These are phyloP conservation scores for Cryptococcus maquisensis DNA, from an alignment of 1,284 basidiomycete genomes.

Conservation along the genomic window DNA sequence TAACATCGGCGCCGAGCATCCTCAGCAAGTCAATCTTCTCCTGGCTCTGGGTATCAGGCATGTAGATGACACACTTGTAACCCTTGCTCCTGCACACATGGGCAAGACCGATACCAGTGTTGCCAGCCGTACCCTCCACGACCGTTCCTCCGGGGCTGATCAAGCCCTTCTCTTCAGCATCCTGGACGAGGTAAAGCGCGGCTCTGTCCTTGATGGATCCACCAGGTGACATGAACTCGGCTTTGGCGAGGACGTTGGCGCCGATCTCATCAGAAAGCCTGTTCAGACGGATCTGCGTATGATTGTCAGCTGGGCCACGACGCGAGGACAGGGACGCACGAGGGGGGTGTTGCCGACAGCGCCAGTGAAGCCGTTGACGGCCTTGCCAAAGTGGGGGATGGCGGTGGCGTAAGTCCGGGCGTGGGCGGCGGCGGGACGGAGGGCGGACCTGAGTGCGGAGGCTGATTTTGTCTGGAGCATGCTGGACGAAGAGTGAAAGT, in stretches of 20 bases:
- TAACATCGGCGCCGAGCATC: slow-evolving; percentile 95
- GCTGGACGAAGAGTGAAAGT: neutral
- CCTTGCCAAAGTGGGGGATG: slow-evolving; percentile 36
- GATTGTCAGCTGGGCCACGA: neutral
- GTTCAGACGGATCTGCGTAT: slow-evolving; percentile 70
- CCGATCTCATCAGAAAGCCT: slow-evolving; percentile 81
- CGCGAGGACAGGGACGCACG: slow-evolving; percentile 49
- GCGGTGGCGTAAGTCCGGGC: slow-evolving; percentile 33
- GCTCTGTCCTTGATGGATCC: slow-evolving; percentile 98
- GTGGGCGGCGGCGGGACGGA: too few relatives aligned
- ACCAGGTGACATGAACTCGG: slow-evolving; percentile 98
- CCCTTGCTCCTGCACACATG: slow-evolving; percentile 87
- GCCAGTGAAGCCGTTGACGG: slow-evolving; percentile 77
- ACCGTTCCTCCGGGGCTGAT: slow-evolving; percentile 89
- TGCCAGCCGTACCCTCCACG: slow-evolving; percentile 98
- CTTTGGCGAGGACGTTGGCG: slow-evolving; percentile 87
- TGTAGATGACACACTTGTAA: slow-evolving; percentile 99
- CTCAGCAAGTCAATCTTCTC: slow-evolving; percentile 96
- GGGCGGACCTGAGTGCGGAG: too few relatives aligned
- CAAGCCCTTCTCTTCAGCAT: slow-evolving; percentile 75
- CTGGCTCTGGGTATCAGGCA: slow-evolving; percentile 95
- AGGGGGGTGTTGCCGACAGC: slow-evolving; percentile 93
- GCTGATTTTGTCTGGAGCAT: neutral
- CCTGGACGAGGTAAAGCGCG: slow-evolving; percentile 79
- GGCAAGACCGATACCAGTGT: slow-evolving; percentile 94